These are phyloP conservation scores for Termitomyces sp. DNA, from an alignment of 1,284 basidiomycete genomes.

Conservation along the genomic window DNA sequence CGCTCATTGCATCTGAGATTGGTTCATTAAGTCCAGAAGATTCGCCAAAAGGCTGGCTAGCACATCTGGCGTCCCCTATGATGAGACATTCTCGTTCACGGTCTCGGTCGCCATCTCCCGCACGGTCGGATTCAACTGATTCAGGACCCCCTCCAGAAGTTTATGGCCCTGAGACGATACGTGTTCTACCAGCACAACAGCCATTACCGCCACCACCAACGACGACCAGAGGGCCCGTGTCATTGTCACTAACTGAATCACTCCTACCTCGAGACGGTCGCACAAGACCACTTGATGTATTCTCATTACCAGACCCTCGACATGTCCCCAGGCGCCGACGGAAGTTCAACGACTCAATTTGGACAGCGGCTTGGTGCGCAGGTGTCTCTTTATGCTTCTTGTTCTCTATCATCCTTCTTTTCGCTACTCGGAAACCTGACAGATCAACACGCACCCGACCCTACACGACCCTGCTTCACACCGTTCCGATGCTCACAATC, in stretches of 20 bases:
- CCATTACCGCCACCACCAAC: conserved; percentile 37
- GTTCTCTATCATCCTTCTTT: conserved; percentile 59
- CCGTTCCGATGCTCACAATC: conserved; percentile 79
- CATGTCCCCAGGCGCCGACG: conserved; percentile 54
- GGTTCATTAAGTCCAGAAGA: conserved; percentile 28
- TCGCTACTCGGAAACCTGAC: conserved; percentile 41
- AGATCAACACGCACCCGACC: conserved; percentile 44
- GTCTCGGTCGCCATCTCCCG: conserved; percentile 43
- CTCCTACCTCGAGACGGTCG: conserved; percentile 67
- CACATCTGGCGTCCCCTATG: conserved; percentile 55
- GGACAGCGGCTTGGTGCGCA: conserved; percentile 64
- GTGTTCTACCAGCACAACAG: conserved; percentile 25
- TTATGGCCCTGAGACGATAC: conserved; percentile 24
- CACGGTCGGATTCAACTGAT: conserved; percentile 43
- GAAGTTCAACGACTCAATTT: conserved; percentile 66
- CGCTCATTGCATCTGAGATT: conserved; percentile 44
- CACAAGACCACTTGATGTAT: conserved; percentile 58
- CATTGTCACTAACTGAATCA: conserved; percentile 67
- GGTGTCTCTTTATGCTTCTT: conserved; percentile 55
- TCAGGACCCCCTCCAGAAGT: conserved; percentile 41
- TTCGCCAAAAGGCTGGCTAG: conserved; percentile 62
- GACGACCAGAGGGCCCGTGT: conserved; percentile 36
- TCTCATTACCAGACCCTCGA: conserved; percentile 69
- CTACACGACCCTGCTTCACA: conserved; percentile 76
- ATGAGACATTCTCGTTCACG: conserved; percentile 33